Evolutionary conservation across 768 basidiomycete species (phyloP).

Genomic region (Trametes meyenii): DNA sequence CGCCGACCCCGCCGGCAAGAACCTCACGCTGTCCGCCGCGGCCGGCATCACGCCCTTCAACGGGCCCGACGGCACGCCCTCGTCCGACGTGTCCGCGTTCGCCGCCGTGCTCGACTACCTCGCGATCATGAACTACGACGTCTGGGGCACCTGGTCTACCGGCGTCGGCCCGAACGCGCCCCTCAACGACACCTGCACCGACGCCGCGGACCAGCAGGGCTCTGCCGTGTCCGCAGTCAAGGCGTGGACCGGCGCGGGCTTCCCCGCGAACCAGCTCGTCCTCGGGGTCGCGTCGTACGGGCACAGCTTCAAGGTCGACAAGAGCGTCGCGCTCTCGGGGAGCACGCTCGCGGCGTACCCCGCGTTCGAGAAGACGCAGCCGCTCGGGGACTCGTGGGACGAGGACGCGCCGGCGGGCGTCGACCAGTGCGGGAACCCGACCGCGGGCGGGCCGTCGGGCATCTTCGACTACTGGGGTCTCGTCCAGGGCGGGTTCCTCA

Average conservation of each 20-base stretch:
- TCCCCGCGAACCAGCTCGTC: constrained; percentile 75
- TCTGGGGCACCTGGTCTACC: constrained; percentile 52
- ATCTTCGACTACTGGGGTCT: constrained; percentile 66
- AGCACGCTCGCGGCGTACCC: constrained; percentile 51
- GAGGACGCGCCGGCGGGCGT: constrained; percentile 27
- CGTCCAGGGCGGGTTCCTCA: constrained; percentile 57
- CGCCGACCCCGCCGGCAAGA: constrained; percentile 47
- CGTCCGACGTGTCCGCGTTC: constrained; percentile 72
- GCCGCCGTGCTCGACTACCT: constrained; percentile 70
- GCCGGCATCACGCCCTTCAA: constrained; percentile 52
- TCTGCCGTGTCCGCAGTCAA: constrained; percentile 78
- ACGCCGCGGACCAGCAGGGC: constrained; percentile 59
- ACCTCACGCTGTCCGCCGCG: constrained; percentile 61
- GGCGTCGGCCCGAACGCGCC: constrained; percentile 87
- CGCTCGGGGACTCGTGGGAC: constrained; percentile 43
- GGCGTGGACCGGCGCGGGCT: constrained; percentile 78
- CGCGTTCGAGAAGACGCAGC: constrained; percentile 45
- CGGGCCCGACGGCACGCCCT: constrained; percentile 54
- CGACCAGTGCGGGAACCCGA: constrained; percentile 41
- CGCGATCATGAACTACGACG: constrained; percentile 71
- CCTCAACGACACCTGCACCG: constrained; percentile 74
- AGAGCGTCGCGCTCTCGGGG: constrained; percentile 38
- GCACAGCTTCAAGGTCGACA: constrained; percentile 60
- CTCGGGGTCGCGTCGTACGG: constrained; percentile 88
- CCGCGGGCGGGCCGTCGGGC: constrained; percentile 45